Conservation (phyloP, 441 rosid genomes). For the Erodium moschatum region DNA sequence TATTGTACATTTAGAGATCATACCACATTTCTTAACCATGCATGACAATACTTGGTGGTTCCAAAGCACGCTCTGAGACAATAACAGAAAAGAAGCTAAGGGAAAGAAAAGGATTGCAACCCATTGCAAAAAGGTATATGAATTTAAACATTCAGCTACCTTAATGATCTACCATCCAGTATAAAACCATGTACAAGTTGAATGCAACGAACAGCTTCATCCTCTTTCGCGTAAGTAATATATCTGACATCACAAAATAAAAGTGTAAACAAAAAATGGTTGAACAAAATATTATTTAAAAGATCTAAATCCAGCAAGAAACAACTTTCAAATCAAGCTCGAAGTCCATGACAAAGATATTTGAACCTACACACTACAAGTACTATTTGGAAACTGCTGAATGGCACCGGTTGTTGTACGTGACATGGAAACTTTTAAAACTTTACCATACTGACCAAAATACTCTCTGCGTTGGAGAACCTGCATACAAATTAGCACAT, state of each 20-base stretch:
- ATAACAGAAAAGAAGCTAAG: slow-evolving; percentile 9
- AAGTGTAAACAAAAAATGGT: background rate
- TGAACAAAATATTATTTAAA: background rate
- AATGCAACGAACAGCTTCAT: slow-evolving; percentile 60
- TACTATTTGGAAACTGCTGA: slow-evolving; percentile 62
- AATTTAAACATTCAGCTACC: slow-evolving; percentile 25
- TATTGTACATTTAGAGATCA: background rate
- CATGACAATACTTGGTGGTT: slow-evolving; percentile 68
- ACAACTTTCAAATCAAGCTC: background rate
- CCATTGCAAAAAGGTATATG: background rate
- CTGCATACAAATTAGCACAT: slow-evolving; percentile 18
- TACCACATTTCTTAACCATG: slow-evolving; percentile 62
- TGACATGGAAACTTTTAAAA: slow-evolving; percentile 65
- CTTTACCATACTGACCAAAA: slow-evolving; percentile 77
- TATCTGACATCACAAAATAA: slow-evolving; percentile 29
- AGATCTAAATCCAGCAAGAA: background rate
- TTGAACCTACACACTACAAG: slow-evolving; percentile 54
- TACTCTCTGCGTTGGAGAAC: slow-evolving; percentile 51
- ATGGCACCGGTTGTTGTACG: slow-evolving; percentile 56
- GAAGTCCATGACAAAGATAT: background rate
- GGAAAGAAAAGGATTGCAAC: slow-evolving; percentile 20
- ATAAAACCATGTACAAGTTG: slow-evolving; percentile 45
- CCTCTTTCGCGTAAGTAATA: slow-evolving; percentile 51
- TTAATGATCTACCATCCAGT: slow-evolving; percentile 47
- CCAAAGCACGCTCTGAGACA: slow-evolving; percentile 55